Conservation (phyloP, 2,329 filamentous ascomycete genomes). For the Penicillium sp. region DNA sequence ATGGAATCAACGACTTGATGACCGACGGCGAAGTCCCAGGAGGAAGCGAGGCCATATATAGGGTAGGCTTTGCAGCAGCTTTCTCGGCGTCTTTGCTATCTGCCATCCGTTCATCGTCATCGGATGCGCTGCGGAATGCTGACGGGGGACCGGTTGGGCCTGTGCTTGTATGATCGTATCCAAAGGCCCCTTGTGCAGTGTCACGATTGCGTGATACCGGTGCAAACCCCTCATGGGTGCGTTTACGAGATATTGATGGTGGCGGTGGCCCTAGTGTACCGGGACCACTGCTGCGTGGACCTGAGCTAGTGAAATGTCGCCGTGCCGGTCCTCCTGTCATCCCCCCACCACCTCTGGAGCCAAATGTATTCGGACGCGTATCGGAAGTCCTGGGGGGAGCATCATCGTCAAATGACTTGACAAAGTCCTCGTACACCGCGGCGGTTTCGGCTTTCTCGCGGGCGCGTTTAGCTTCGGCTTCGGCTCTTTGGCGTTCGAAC, state of each 20-base stretch:
- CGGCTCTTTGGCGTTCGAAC: slow-evolving; percentile 84
- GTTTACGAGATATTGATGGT: slow-evolving; percentile 42
- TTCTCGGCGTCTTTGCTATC: slow-evolving; percentile 46
- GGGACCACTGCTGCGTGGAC: slow-evolving; percentile 50
- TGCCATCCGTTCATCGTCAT: slow-evolving; percentile 44
- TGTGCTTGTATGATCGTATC: slow-evolving; percentile 38
- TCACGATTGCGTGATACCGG: slow-evolving; percentile 41
- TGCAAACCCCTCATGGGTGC: slow-evolving; percentile 43
- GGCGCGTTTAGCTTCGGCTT: slow-evolving; percentile 82
- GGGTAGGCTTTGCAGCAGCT: slow-evolving; percentile 53
- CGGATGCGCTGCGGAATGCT: slow-evolving; percentile 41
- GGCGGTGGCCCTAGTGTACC: slow-evolving; percentile 49
- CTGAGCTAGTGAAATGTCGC: slow-evolving; percentile 59
- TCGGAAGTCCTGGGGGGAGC: slow-evolving; percentile 20
- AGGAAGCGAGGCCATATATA: slow-evolving; percentile 55
- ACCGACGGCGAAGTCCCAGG: slow-evolving; percentile 51
- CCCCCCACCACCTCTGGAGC: slow-evolving; percentile 34
- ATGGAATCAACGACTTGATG: slow-evolving; percentile 49
- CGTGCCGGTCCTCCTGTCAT: slow-evolving; percentile 48
- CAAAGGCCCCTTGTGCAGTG: slow-evolving; percentile 37
- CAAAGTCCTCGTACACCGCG: slow-evolving; percentile 81
- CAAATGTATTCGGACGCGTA: slow-evolving; percentile 26
- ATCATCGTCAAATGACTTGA: slow-evolving; percentile 64
- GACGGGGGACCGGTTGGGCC: slow-evolving; percentile 33
- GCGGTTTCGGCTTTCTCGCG: slow-evolving; percentile 84